A percentile compares a stretch with the other conserved stretches of the same genome.
These are phyloP conservation scores for Fusarium lateritium DNA, from an alignment of 2,329 filamentous ascomycete species.

Conservation along the genomic window DNA sequence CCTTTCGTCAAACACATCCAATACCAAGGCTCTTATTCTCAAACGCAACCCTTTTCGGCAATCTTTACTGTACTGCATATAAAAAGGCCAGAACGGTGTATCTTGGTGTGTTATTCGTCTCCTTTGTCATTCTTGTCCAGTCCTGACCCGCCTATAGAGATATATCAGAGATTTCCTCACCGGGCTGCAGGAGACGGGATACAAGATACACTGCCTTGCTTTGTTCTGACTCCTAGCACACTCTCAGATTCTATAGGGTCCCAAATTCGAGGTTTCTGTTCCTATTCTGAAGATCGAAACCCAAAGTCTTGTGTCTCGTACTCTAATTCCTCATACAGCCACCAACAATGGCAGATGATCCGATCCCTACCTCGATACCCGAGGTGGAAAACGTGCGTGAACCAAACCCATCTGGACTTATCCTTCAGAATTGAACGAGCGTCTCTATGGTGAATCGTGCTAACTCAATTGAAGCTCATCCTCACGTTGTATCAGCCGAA, in stretches of 20 bases:
- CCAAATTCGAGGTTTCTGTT: background rate
- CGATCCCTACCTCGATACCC: conserved; percentile 34
- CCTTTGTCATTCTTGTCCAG: background rate
- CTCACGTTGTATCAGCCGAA: conserved; percentile 68
- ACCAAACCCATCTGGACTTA: background rate
- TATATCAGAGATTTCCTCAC: background rate
- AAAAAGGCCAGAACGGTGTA: background rate
- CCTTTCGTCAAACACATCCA: conserved; percentile 14
- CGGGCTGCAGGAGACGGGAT: background rate
- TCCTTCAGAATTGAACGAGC: background rate
- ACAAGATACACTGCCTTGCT: background rate
- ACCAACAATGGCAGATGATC: conserved; percentile 31
- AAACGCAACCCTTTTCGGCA: background rate
- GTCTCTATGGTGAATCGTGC: background rate
- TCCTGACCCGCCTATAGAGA: background rate
- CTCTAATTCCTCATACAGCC: background rate
- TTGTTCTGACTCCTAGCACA: background rate
- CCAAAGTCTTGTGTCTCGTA: background rate
- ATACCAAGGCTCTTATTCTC: background rate
- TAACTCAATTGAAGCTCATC: conserved; percentile 59
- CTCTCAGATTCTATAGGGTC: background rate
- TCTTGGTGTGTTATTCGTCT: background rate
- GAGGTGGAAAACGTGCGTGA: conserved; percentile 43
- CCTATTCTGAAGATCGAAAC: background rate
- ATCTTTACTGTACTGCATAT: background rate